A percentile compares a stretch with the other conserved stretches of the same genome.
These are phyloP conservation scores for Moricandia arvensis DNA, from an alignment of 345 rosid species.

Conservation along the genomic window DNA sequence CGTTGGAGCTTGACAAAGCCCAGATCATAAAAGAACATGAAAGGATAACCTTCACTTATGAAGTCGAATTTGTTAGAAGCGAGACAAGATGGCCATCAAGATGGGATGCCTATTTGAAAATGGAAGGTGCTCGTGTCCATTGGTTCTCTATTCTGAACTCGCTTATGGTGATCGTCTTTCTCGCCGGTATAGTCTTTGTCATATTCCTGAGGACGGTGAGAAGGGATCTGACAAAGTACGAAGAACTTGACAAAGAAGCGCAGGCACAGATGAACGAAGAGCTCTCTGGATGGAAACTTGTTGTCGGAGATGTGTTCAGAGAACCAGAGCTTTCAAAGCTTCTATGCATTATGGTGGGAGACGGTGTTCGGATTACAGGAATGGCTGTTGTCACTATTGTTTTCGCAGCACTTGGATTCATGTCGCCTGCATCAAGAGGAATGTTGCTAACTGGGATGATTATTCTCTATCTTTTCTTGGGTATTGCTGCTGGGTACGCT, in stretches of 20 bases:
- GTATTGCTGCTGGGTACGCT: slow-evolving; percentile 67
- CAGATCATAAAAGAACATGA: slow-evolving; percentile 75
- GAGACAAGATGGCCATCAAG: slow-evolving; percentile 77
- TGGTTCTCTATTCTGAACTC: slow-evolving; percentile 86
- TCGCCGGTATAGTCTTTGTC: slow-evolving; percentile 77
- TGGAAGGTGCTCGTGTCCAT: slow-evolving; percentile 88
- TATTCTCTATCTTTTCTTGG: slow-evolving; percentile 71
- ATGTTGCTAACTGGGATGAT: slow-evolving; percentile 87
- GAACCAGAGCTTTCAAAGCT: slow-evolving; percentile 70
- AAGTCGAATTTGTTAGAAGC: slow-evolving; percentile 76
- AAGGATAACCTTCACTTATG: slow-evolving; percentile 74
- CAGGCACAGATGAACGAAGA: slow-evolving; percentile 90
- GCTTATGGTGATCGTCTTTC: slow-evolving; percentile 71
- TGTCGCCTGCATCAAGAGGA: slow-evolving; percentile 91
- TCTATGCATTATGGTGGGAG: slow-evolving; percentile 75
- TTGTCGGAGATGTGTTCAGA: slow-evolving; percentile 85
- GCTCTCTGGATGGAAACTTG: slow-evolving; percentile 90
- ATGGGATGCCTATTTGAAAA: slow-evolving; percentile 87
- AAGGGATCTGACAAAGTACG: slow-evolving; percentile 79
- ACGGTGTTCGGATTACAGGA: slow-evolving; percentile 78
- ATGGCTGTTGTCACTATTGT: slow-evolving; percentile 73
- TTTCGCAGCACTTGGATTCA: slow-evolving; percentile 76
- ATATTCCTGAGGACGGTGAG: slow-evolving; percentile 82
- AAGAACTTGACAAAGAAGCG: slow-evolving; percentile 79
- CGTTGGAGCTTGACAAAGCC: slow-evolving; percentile 69